Evolutionary conservation across 768 basidiomycete genomes (phyloP).

Genomic region (Udeniomyces megalosporus): DNA sequence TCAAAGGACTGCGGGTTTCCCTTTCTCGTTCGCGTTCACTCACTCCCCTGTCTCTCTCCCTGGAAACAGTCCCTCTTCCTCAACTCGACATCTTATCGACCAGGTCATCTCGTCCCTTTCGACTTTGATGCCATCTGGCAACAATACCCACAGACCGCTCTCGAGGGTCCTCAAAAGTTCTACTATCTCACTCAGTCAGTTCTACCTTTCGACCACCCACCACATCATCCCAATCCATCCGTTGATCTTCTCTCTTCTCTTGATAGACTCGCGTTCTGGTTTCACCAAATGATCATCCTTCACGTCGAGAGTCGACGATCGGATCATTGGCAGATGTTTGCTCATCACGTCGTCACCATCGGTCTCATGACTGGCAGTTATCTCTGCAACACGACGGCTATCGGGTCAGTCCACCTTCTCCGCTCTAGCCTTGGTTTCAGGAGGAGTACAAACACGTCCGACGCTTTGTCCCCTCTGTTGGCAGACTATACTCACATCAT

Average conservation of each 20-base stretch:
- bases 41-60: neutral
- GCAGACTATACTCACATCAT: neutral
- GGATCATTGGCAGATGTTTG: slow-evolving; percentile 91
- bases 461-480: neutral
- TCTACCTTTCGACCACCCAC: neutral
- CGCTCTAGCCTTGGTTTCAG: neutral
- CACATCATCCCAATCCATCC: neutral
- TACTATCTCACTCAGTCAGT: slow-evolving; percentile 59
- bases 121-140: slow-evolving; percentile 11
- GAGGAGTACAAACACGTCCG: no score
- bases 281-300: slow-evolving; percentile 78
- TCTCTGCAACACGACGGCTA: slow-evolving; percentile 63
- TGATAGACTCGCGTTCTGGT: slow-evolving; percentile 54
- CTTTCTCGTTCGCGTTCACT: neutral
- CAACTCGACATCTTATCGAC: slow-evolving; percentile 5
- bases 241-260: neutral
- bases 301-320: slow-evolving; percentile 83
- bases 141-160: slow-evolving; percentile 4
- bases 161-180: slow-evolving; percentile 16
- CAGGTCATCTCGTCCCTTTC: slow-evolving; percentile 10
- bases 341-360: slow-evolving; percentile 83
- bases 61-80: neutral
- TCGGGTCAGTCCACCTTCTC: slow-evolving; percentile 32
- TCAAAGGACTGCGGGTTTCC: no score
- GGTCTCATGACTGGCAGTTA: slow-evolving; percentile 63